A percentile compares a stretch with the other conserved stretches of the same genome.
Conservation (phyloP, 106 monocot species). For the Agapanthus africanus region DNA sequence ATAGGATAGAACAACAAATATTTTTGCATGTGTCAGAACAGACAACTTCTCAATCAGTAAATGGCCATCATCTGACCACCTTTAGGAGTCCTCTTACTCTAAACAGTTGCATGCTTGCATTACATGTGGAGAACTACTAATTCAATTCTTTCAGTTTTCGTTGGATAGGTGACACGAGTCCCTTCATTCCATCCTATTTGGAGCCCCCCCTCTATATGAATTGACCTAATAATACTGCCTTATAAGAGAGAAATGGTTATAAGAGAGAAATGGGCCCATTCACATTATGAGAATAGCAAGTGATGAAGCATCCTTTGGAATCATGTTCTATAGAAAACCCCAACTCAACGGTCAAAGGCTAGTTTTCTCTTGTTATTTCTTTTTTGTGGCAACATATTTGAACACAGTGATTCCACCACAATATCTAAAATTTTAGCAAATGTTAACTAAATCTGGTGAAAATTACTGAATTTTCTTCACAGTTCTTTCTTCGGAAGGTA, state of each 20-base stretch:
- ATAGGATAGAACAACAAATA: constrained; percentile 46
- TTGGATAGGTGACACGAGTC: not conserved
- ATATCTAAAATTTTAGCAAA: not conserved
- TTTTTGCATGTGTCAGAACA: constrained; percentile 96
- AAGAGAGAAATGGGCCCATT: not conserved
- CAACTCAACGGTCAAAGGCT: too few relatives aligned
- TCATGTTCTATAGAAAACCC: too few relatives aligned
- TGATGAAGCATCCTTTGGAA: not conserved
- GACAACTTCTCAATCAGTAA: too few relatives aligned
- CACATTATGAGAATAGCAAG: too few relatives aligned
- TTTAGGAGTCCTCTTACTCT: not conserved
- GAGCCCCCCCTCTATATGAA: not conserved
- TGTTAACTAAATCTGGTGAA: not conserved
- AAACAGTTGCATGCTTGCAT: not conserved
- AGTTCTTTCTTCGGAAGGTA: not conserved
- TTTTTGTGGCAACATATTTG: not conserved
- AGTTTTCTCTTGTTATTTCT: not conserved
- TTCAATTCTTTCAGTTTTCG: not conserved
- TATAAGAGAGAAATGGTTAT: too few relatives aligned
- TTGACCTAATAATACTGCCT: not conserved
- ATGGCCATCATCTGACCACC: not conserved
- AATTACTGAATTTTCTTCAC: not conserved
- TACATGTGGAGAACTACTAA: not conserved
- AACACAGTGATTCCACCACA: not conserved
- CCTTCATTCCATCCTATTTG: not conserved